Conservation (phyloP, 805 yeast genomes). For the Sungouiella blattae region DNA sequence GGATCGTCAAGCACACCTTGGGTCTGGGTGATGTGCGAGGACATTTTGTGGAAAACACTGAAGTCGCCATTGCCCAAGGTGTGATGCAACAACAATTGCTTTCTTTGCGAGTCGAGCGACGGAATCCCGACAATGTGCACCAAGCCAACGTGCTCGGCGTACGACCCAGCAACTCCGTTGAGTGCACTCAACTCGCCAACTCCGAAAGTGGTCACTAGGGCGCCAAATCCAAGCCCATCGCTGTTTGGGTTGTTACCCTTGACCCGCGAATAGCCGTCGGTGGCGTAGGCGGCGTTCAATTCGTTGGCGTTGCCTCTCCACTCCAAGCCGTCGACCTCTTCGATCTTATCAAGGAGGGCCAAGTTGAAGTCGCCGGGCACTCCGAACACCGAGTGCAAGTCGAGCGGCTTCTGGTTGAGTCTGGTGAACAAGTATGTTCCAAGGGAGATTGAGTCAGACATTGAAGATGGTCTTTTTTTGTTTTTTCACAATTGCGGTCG, state of each 20-base stretch:
- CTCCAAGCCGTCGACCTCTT: slow-evolving; percentile 3
- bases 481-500: too few species aligned
- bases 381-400: slow-evolving; percentile 2
- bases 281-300: slow-evolving; percentile 4
- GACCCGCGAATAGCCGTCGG: slow-evolving; percentile 3
- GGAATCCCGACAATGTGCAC: slow-evolving; percentile 16
- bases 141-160: slow-evolving; percentile 16
- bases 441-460: slow-evolving; percentile 5
- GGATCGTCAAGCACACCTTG: slow-evolving; percentile 11
- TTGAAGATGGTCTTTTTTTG: too few species aligned
- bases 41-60: slow-evolving; percentile 12
- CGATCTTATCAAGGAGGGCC: slow-evolving; percentile 3
- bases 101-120: slow-evolving; percentile 10
- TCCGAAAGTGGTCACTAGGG: slow-evolving; percentile 15
- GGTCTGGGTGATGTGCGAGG: slow-evolving; percentile 9
- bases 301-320: slow-evolving; percentile 4
- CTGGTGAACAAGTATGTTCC: slow-evolving; percentile 3
- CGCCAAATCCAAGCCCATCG: slow-evolving; percentile 5
- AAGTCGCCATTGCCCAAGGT: slow-evolving; percentile 17
- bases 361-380: slow-evolving; percentile 6
- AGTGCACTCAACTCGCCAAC: slow-evolving; percentile 15
- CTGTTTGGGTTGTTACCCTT: background rate
- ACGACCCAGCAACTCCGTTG: slow-evolving; percentile 16
- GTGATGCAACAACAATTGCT: slow-evolving; percentile 15
- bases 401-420: slow-evolving; percentile 5